Evolutionary conservation across 176 grass and related monocot genomes (phyloP).

Genomic region (Leersia perrieri): DNA sequence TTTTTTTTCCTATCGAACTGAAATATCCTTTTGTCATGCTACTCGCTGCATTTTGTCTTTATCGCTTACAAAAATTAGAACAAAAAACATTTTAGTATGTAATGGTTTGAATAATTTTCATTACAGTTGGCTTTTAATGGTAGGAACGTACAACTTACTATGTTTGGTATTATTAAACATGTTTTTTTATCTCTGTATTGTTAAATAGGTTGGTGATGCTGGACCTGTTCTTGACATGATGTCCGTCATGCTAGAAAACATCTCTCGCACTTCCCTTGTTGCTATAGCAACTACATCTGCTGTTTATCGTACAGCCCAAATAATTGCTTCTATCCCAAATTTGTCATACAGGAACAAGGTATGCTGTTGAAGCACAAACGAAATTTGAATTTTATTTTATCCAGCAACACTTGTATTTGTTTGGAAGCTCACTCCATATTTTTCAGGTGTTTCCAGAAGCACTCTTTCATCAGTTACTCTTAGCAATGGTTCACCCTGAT

Average conservation of each 20-base stretch:
- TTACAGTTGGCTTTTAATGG: background rate
- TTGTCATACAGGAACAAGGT: conserved; percentile 90
- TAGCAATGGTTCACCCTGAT: conserved; percentile 90
- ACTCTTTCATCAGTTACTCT: conserved; percentile 86
- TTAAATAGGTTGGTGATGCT: conserved; percentile 82
- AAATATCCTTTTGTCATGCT: background rate
- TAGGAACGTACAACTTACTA: conserved; percentile 20
- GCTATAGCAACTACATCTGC: conserved; percentile 74
- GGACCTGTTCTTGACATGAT: conserved; percentile 98
- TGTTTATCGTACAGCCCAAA: conserved; percentile 90
- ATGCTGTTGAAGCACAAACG: background rate
- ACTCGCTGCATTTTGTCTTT: background rate
- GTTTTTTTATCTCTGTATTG: conserved; percentile 39
- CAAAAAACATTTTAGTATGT: background rate
- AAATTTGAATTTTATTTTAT: conserved; percentile 2
- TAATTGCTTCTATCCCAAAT: conserved; percentile 89
- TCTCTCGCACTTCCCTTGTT: conserved; percentile 55
- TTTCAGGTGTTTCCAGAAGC: conserved; percentile 92
- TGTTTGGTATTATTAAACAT: conserved; percentile 39
- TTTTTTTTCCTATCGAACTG: background rate
- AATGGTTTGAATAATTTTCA: background rate
- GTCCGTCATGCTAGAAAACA: conserved; percentile 87
- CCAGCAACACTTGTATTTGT: conserved; percentile 6
- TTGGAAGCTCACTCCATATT: conserved; percentile 3
- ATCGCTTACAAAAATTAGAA: background rate